These are phyloP conservation scores for Eleusine coracana DNA, from an alignment of 176 grass and related monocot genomes.

Conservation along the genomic window DNA sequence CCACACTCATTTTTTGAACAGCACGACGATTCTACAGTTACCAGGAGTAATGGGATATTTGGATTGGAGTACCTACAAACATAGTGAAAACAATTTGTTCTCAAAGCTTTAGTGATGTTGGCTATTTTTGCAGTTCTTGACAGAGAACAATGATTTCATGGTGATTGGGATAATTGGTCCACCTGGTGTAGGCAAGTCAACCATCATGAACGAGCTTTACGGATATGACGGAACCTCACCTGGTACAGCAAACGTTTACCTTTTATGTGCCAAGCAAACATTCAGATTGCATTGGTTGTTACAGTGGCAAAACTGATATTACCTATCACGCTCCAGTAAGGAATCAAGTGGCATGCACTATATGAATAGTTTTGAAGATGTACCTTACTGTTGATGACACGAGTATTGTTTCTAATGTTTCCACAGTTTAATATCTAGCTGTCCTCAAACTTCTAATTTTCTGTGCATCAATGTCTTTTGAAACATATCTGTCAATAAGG, in stretches of 20 bases:
- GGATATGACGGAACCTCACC: conserved; percentile 75
- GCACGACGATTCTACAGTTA: neutral
- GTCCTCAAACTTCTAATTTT: neutral
- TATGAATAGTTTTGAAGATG: neutral
- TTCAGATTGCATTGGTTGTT: neutral
- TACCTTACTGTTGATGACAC: neutral
- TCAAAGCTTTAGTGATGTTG: neutral
- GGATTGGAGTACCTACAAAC: neutral
- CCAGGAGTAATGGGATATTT: neutral
- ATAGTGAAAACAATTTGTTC: neutral
- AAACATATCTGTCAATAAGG: neutral
- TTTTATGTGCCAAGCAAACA: neutral
- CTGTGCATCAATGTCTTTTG: neutral
- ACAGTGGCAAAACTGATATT: neutral
- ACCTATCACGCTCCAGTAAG: neutral
- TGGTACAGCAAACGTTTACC: conserved; percentile 40
- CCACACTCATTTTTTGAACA: too few species aligned
- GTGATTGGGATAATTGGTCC: conserved; percentile 89
- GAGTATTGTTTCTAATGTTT: neutral
- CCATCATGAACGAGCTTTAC: conserved; percentile 89
- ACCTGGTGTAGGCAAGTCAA: conserved; percentile 85
- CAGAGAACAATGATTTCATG: conserved; percentile 92
- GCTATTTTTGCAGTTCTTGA: conserved; percentile 61
- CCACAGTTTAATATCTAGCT: neutral
- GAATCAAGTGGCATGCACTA: neutral